These are phyloP conservation scores for Pulveroboletus sp. DNA, from an alignment of 1,284 basidiomycete genomes.

Conservation along the genomic window DNA sequence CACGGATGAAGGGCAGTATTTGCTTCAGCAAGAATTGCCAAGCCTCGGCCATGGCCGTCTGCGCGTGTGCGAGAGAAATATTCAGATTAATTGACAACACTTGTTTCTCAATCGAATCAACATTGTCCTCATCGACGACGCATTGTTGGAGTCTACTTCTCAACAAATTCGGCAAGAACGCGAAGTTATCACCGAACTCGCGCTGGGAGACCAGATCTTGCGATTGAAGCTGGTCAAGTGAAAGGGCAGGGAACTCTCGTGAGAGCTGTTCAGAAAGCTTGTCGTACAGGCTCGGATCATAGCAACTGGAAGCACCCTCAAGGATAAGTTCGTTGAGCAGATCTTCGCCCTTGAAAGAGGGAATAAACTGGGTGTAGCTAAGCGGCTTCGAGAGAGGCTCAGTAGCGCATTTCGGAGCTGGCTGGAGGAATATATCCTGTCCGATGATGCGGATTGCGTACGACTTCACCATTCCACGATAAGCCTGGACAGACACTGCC, in stretches of 20 bases:
- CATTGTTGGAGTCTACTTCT: constrained; percentile 57
- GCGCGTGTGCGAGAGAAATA: constrained; percentile 80
- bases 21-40: constrained; percentile 78
- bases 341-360: constrained; percentile 58
- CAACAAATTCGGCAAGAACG: constrained; percentile 61
- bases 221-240: constrained; percentile 63
- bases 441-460: constrained; percentile 72
- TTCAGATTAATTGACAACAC: constrained; percentile 78
- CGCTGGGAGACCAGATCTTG: constrained; percentile 67
- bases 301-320: constrained; percentile 69
- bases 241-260: constrained; percentile 53
- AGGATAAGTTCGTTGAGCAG: constrained; percentile 61
- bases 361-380: constrained; percentile 60
- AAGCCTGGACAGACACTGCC: constrained; percentile 61
- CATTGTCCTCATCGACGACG: constrained; percentile 39
- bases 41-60: constrained; percentile 72
- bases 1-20: constrained; percentile 63
- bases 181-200: constrained; percentile 79
- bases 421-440: constrained; percentile 65
- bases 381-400: constrained; percentile 46
- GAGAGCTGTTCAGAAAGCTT: constrained; percentile 49
- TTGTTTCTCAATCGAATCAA: constrained; percentile 51
- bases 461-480: constrained; percentile 75
- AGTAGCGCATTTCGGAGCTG: constrained; percentile 41
- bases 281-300: constrained; percentile 71